Evolutionary conservation across 495 filamentous ascomycete genomes (phyloP).

Genomic region (Annulohypoxylon nitens): DNA sequence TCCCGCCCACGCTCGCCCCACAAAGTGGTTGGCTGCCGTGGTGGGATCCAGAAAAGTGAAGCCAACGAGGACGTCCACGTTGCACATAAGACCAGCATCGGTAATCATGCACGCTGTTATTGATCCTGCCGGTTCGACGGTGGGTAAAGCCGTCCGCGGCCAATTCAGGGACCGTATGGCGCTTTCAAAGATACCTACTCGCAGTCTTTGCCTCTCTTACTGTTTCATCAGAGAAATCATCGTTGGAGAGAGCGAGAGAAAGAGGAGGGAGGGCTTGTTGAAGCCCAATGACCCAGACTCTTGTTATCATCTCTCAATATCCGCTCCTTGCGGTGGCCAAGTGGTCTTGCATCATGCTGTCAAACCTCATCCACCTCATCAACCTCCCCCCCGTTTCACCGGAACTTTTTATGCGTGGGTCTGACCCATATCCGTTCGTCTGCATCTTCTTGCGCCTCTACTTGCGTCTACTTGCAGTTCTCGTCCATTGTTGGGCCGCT

Average conservation of each 20-base stretch:
- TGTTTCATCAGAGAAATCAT: slow-evolving; percentile 36
- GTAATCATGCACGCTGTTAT: slow-evolving; percentile 46
- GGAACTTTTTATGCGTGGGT: slow-evolving; percentile 40
- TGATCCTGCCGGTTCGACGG: slow-evolving; percentile 43
- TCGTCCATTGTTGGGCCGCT: slow-evolving; percentile 47
- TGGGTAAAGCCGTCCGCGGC: slow-evolving; percentile 37
- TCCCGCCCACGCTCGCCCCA: slow-evolving; percentile 40
- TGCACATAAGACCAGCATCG: slow-evolving; percentile 54
- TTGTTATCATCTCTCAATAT: slow-evolving; percentile 13
- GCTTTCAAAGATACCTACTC: not conserved
- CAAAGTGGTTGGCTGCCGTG: slow-evolving; percentile 41
- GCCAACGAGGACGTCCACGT: slow-evolving; percentile 61
- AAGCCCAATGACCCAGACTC: slow-evolving; percentile 33
- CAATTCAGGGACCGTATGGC: slow-evolving; percentile 41
- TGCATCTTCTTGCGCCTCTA: slow-evolving; percentile 20
- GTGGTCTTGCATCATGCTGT: slow-evolving; percentile 48
- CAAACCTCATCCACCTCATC: slow-evolving; percentile 35
- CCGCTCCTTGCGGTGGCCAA: slow-evolving; percentile 29
- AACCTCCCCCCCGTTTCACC: slow-evolving; percentile 12
- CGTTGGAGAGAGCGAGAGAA: slow-evolving; percentile 29
- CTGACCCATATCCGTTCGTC: slow-evolving; percentile 37
- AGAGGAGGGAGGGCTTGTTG: slow-evolving; percentile 30
- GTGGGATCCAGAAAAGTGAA: slow-evolving; percentile 47
- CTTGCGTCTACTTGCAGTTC: slow-evolving; percentile 27
- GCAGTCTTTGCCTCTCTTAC: slow-evolving; percentile 18